Evolutionary conservation across 1,284 basidiomycete species (phyloP), one percentile per base, ranked within the genome.

Genomic region (Ustilago sp.): DNA sequence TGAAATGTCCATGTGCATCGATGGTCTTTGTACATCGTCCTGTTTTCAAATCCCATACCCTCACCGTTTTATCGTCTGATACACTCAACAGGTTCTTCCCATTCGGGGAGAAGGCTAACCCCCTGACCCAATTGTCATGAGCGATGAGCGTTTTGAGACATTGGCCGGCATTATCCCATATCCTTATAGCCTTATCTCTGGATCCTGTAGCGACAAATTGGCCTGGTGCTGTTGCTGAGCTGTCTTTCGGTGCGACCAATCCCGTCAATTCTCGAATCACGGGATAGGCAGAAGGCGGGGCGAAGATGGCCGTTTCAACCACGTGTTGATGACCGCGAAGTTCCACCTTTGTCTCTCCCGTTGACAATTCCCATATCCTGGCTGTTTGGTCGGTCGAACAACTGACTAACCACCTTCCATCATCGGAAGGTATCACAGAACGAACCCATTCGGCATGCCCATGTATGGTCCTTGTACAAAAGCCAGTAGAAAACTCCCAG

Each of bases 51-150:
- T 96, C 94, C 94, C 94, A 96, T 15, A 94, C 89, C 9, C 93
- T 90, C 81, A 95, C 90, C 9, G 93, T 94, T 87, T 94, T 93
- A 88, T 96, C 94, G 86, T 96, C 94, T 6, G 93, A 93, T 2
- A 92, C 93, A 2, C 93, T 94, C 15, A 96, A 88, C 5, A 96
- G 90, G 83, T 90, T 91, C 86, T 94, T 94, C 45, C 94, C 94
- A 63, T 80, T 82, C 3, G 83, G 83, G 36, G 81, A 77, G 34
- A 83, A 84, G 0, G 71, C 76, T 8, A 85, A 55, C 0, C 75
- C 82, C 12, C 84, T 59, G 1, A 84, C 65, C 84, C 84, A 85
- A 38, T 84, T 84, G 55, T 85, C 84, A 64, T 84, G 83, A 0
- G 82, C 83, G 38, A 74, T 63, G 23, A 93, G 87, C 8, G 89